Evolutionary conservation across 768 basidiomycete species (phyloP).

Genomic region (Leccinum boreale): DNA sequence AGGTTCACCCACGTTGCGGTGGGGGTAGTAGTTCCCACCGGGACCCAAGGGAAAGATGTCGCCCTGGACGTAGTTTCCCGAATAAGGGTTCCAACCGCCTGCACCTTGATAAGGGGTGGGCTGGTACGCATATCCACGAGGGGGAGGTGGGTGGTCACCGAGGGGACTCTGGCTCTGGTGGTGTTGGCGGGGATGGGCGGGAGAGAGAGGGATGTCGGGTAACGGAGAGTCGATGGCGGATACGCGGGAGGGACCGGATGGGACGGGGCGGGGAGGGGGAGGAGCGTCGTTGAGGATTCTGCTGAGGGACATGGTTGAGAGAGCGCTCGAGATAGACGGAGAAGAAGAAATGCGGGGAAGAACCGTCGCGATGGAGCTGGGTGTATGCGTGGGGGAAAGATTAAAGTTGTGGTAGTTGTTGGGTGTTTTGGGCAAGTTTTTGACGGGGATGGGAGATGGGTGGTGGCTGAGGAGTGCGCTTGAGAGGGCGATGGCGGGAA

Average conservation of each 20-base stretch:
- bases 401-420: neutral
- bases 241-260: conserved; percentile 17
- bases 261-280: conserved; percentile 34
- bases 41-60: conserved; percentile 37
- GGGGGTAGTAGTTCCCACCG: conserved; percentile 36
- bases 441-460: neutral
- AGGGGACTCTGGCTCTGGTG: conserved; percentile 28
- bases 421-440: neutral
- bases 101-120: conserved; percentile 37
- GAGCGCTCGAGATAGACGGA: conserved; percentile 1
- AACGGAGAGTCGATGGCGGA: conserved; percentile 17
- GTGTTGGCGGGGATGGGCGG: conserved; percentile 21
- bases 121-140: conserved; percentile 36
- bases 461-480: conserved; percentile 17
- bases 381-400: neutral
- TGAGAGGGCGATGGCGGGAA: conserved; percentile 32
- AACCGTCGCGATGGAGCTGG: neutral
- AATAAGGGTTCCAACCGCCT: conserved; percentile 38
- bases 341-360: neutral
- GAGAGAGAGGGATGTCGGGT: conserved; percentile 15
- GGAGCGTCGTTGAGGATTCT: conserved; percentile 79
- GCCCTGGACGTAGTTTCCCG: conserved; percentile 36
- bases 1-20: conserved; percentile 18
- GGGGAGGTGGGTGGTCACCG: conserved; percentile 30
- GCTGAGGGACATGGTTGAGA: conserved; percentile 63